Conservation (phyloP, 352 stramenopile genomes). For the Phytophthora pinifolia region DNA sequence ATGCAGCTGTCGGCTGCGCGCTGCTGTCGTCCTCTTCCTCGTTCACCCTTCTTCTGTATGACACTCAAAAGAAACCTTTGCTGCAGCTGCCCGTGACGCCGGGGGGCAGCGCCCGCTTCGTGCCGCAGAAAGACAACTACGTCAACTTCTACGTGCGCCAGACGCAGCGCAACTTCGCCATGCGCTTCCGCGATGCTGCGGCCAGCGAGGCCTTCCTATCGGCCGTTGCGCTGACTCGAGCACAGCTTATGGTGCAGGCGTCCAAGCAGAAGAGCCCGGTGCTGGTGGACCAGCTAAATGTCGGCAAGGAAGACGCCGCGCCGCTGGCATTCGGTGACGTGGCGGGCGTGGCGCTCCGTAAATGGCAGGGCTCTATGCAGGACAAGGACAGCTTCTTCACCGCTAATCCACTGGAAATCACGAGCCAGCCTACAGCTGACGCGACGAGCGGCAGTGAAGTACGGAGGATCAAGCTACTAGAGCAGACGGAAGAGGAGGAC, state of each 20-base stretch:
- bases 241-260: conserved; percentile 44
- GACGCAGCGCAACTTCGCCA: conserved; percentile 62
- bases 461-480: conserved; percentile 46
- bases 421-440: conserved; percentile 24
- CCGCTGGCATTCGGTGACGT: conserved; percentile 47
- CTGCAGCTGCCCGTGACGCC: conserved; percentile 44
- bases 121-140: conserved; percentile 73
- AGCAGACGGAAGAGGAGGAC: conserved; percentile 16
- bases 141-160: conserved; percentile 62
- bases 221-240: conserved; percentile 53
- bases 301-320: conserved; percentile 42
- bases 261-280: conserved; percentile 21
- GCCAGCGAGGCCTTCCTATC: conserved; percentile 43
- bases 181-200: conserved; percentile 68
- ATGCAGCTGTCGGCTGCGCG: conserved; percentile 63
- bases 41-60: conserved; percentile 73
- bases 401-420: conserved; percentile 56
- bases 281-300: conserved; percentile 49
- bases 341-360: conserved; percentile 49
- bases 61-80: conserved; percentile 66
- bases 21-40: conserved; percentile 33
- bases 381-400: conserved; percentile 44
- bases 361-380: conserved; percentile 43
- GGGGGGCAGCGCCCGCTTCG: conserved; percentile 34
- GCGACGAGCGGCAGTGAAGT: conserved; percentile 35